Percentiles rank a stretch among this genome's conserved stretches.
Evolutionary conservation across 495 filamentous ascomycete genomes (phyloP).

Genomic region (Amphirosellinia nigrospora): DNA sequence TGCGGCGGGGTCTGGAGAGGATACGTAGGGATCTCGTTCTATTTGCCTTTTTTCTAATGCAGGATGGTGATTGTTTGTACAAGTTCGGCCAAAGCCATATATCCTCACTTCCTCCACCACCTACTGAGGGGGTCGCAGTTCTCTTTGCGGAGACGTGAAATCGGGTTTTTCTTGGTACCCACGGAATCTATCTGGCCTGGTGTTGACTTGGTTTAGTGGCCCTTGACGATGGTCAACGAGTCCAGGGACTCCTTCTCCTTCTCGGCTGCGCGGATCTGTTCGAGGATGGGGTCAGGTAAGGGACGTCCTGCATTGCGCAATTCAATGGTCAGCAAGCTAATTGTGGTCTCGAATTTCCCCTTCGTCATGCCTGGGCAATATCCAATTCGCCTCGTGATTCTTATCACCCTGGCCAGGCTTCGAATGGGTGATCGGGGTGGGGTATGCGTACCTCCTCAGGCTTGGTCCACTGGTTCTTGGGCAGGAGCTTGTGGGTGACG

Average conservation of each 20-base stretch:
- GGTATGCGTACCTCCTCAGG: constrained; percentile 43
- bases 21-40: constrained; percentile 25
- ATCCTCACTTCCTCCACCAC: not conserved
- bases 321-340: constrained; percentile 29
- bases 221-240: constrained; percentile 70
- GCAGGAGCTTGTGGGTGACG: constrained; percentile 76
- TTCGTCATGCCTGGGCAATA: not conserved
- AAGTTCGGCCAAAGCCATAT: constrained; percentile 23
- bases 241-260: constrained; percentile 85
- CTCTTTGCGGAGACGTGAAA: not conserved
- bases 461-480: constrained; percentile 77
- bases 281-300: constrained; percentile 81
- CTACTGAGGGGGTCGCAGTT: constrained; percentile 3
- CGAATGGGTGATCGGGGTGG: not conserved
- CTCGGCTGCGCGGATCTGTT: constrained; percentile 80
- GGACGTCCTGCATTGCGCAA: constrained; percentile 64
- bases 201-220: constrained; percentile 42
- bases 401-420: not conserved
- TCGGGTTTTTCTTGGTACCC: constrained; percentile 2
- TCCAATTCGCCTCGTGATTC: not conserved
- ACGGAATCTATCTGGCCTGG: not conserved
- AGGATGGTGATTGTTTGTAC: constrained; percentile 32
- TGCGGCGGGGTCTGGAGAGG: constrained; percentile 17
- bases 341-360: not conserved
- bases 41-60: constrained; percentile 29